phyloP scores from a whole-genome alignment of 805 yeast species.

The Hanseniaspora occidentalis region DNA sequence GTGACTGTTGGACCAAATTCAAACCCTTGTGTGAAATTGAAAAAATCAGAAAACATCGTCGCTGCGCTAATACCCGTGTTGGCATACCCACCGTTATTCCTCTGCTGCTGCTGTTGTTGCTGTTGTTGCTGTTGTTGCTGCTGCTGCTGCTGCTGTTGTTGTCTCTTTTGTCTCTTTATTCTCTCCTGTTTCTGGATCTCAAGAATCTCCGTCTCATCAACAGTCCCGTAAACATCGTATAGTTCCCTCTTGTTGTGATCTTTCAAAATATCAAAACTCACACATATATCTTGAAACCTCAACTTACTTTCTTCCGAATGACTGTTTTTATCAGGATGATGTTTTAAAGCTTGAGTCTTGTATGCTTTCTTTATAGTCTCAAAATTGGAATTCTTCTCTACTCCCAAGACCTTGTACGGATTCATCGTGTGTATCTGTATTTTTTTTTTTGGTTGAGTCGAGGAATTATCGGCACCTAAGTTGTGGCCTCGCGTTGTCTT shows the following conservation, averaged over 20 bases:
- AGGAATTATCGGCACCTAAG: too few species aligned
- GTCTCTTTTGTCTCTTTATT: too few species aligned
- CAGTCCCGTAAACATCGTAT: slow-evolving; percentile 41
- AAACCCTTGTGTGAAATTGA: slow-evolving; percentile 10
- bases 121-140: slow-evolving; percentile 3
- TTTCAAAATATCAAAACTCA: slow-evolving; percentile 53
- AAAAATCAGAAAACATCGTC: slow-evolving; percentile 20
- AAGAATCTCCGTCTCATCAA: slow-evolving; percentile 12
- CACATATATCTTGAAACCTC: slow-evolving; percentile 47
- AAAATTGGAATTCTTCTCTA: slow-evolving; percentile 32
- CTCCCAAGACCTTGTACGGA: slow-evolving; percentile 46
- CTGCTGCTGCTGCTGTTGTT: slow-evolving; percentile 8
- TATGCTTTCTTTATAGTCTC: slow-evolving; percentile 43
- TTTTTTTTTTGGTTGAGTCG: too few species aligned
- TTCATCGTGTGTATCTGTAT: too few species aligned
- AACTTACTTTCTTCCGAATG: slow-evolving; percentile 37
- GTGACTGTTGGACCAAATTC: background rate
- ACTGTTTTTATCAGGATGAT: slow-evolving; percentile 56
- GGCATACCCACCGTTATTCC: slow-evolving; percentile 4
- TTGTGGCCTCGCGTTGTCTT: too few species aligned
- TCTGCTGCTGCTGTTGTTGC: slow-evolving; percentile 5
- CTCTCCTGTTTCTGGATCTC: slow-evolving; percentile 2
- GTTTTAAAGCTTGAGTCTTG: slow-evolving; percentile 36
- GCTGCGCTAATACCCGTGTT: slow-evolving; percentile 15
- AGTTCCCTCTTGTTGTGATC: slow-evolving; percentile 32